Conservation (phyloP, 805 yeast species). For the Pichia pseudocactophila region DNA sequence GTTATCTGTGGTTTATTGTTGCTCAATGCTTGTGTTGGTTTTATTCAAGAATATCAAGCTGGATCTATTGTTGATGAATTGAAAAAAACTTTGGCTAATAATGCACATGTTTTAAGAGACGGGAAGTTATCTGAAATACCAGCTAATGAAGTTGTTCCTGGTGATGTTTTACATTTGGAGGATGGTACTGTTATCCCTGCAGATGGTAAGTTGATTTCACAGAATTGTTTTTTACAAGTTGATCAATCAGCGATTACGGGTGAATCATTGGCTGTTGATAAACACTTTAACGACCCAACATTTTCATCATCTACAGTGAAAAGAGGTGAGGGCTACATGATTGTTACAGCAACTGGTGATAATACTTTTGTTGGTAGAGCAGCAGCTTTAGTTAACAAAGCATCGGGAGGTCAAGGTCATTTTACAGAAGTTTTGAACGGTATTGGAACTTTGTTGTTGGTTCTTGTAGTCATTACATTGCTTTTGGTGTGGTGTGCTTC, state of each 20-base stretch:
- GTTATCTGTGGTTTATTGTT: conserved; percentile 76
- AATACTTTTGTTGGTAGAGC: conserved; percentile 89
- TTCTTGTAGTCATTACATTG: conserved; percentile 72
- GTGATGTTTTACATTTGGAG: conserved; percentile 85
- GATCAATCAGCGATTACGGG: conserved; percentile 94
- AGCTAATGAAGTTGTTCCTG: conserved; percentile 83
- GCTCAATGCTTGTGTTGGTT: conserved; percentile 85
- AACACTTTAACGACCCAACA: conserved; percentile 70
- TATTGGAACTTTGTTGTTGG: conserved; percentile 81
- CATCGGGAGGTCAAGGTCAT: conserved; percentile 81
- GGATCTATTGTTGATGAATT: conserved; percentile 92
- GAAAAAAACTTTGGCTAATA: conserved; percentile 83
- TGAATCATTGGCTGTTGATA: conserved; percentile 88
- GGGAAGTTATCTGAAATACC: conserved; percentile 66
- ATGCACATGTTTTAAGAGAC: conserved; percentile 75
- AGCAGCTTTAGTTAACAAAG: conserved; percentile 86
- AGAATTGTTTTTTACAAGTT: conserved; percentile 72
- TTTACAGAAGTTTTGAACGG: conserved; percentile 91
- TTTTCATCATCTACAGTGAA: conserved; percentile 85
- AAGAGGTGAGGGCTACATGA: conserved; percentile 86
- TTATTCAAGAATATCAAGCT: conserved; percentile 90
- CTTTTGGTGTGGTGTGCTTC: conserved; percentile 79
- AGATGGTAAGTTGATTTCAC: conserved; percentile 80
- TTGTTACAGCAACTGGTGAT: conserved; percentile 88
- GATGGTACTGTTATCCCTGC: conserved; percentile 89